A percentile compares a stretch with the other conserved stretches of the same genome.
phyloP scores from a whole-genome alignment of 495 filamentous ascomycete species.

The Penicillium alfredii region DNA sequence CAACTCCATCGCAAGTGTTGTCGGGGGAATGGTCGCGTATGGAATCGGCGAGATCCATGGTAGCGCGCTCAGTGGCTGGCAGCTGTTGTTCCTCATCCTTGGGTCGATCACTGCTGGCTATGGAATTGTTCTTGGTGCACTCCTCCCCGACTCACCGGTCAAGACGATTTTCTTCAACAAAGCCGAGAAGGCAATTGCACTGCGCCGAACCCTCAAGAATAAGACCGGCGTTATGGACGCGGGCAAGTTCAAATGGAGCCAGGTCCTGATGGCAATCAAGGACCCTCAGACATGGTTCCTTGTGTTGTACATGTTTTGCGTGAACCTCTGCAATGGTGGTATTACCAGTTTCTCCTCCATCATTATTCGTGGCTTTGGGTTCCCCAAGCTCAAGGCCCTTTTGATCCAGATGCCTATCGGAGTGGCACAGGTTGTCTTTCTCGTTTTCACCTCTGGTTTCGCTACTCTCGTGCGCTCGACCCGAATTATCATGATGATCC shows the following conservation, averaged over 20 bases:
- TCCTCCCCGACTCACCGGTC: slow-evolving; percentile 46
- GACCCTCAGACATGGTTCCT: slow-evolving; percentile 49
- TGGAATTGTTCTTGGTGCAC: slow-evolving; percentile 32
- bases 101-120: slow-evolving; percentile 33
- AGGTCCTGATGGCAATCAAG: slow-evolving; percentile 44
- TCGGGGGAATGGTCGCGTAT: slow-evolving; percentile 41
- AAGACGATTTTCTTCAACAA: slow-evolving; percentile 38
- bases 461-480: slow-evolving; percentile 21
- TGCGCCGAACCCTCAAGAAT: slow-evolving; percentile 54
- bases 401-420: slow-evolving; percentile 33
- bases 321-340: slow-evolving; percentile 42
- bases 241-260: slow-evolving; percentile 52
- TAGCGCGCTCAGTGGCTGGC: slow-evolving; percentile 22
- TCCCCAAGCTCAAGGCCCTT: slow-evolving; percentile 29
- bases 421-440: slow-evolving; percentile 34
- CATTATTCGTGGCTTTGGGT: slow-evolving; percentile 39
- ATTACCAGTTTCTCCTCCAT: slow-evolving; percentile 41
- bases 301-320: slow-evolving; percentile 33
- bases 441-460: slow-evolving; percentile 26
- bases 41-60: slow-evolving; percentile 36
- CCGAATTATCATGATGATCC: slow-evolving; percentile 32
- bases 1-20: slow-evolving; percentile 46
- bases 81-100: slow-evolving; percentile 35
- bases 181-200: slow-evolving; percentile 44
- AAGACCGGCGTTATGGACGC: slow-evolving; percentile 53